These are phyloP conservation scores for Malassezia sp. DNA, from an alignment of 1,284 basidiomycete species.

Conservation along the genomic window DNA sequence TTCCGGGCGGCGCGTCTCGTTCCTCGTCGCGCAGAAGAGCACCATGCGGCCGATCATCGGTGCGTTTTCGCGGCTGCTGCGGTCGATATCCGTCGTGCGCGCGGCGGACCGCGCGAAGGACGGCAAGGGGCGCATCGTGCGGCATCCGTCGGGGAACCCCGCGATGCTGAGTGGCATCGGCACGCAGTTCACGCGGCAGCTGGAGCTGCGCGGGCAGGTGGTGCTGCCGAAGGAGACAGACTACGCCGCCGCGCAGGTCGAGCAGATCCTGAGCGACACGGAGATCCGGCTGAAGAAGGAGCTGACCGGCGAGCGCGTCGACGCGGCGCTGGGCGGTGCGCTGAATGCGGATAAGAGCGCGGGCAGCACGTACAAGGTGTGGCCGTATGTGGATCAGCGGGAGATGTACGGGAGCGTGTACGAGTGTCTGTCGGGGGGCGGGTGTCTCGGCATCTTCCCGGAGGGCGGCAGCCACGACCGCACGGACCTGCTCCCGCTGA, in stretches of 20 bases:
- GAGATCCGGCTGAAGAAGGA: slow-evolving; percentile 68
- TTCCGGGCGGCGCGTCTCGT: slow-evolving; percentile 69
- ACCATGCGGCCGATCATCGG: slow-evolving; percentile 73
- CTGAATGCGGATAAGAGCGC: slow-evolving; percentile 9
- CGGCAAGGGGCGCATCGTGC: slow-evolving; percentile 63
- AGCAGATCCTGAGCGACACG: slow-evolving; percentile 80
- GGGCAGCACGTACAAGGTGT: slow-evolving; percentile 36
- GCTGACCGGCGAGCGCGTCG: slow-evolving; percentile 51
- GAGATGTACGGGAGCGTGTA: slow-evolving; percentile 94
- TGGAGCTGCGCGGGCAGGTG: slow-evolving; percentile 70
- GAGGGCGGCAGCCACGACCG: slow-evolving; percentile 46
- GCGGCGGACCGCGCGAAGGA: slow-evolving; percentile 76
- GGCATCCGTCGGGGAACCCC: slow-evolving; percentile 52
- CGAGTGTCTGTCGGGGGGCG: slow-evolving; percentile 70
- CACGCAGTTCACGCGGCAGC: slow-evolving; percentile 68
- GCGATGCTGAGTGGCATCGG: slow-evolving; percentile 63
- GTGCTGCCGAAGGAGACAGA: slow-evolving; percentile 73
- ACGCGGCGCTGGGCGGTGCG: slow-evolving; percentile 28
- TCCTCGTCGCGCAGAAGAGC: slow-evolving; percentile 85
- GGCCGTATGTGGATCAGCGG: slow-evolving; percentile 64
- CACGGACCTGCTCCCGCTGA: slow-evolving; percentile 45
- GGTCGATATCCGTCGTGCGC: slow-evolving; percentile 65
- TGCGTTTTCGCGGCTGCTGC: slow-evolving; percentile 71
- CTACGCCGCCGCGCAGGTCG: slow-evolving; percentile 69
- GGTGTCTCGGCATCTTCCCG: slow-evolving; percentile 54